Conservation (phyloP, 306 rosid species). For the Mimosa bimucronata region DNA sequence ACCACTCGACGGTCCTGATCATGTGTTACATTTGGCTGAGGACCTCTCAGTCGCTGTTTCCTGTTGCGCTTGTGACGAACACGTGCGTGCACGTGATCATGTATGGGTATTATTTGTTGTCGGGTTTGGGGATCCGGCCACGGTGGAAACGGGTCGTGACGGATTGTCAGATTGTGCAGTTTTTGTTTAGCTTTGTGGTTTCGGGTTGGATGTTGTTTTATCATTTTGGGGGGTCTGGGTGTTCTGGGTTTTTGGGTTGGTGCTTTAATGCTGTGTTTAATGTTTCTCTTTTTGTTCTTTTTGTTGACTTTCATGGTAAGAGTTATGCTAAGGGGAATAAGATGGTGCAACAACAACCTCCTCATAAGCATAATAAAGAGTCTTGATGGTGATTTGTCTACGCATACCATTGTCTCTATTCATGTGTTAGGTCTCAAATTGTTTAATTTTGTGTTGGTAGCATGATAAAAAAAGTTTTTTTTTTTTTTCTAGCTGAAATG, state of each 20-base stretch:
- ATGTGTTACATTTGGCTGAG: conserved; percentile 83
- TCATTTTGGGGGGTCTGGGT: conserved; percentile 66
- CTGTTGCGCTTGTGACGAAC: conserved; percentile 75
- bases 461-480: neutral
- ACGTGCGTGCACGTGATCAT: conserved; percentile 78
- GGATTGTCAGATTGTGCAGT: conserved; percentile 79
- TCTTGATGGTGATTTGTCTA: neutral
- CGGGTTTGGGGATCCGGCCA: conserved; percentile 63
- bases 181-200: conserved; percentile 69
- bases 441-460: neutral
- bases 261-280: conserved; percentile 79
- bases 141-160: conserved; percentile 83
- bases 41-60: conserved; percentile 77
- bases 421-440: neutral
- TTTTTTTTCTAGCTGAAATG: neutral
- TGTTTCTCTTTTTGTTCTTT: conserved; percentile 74
- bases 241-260: conserved; percentile 81
- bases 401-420: neutral
- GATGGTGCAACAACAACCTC: neutral
- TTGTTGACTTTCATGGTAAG: conserved; percentile 72
- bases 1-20: conserved; percentile 77
- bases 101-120: conserved; percentile 78
- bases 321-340: conserved; percentile 49
- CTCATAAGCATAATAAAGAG: neutral
- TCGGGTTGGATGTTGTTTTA: conserved; percentile 61